phyloP scores from a whole-genome alignment of 2,329 filamentous ascomycete genomes.

The Aschersonia sp. region DNA sequence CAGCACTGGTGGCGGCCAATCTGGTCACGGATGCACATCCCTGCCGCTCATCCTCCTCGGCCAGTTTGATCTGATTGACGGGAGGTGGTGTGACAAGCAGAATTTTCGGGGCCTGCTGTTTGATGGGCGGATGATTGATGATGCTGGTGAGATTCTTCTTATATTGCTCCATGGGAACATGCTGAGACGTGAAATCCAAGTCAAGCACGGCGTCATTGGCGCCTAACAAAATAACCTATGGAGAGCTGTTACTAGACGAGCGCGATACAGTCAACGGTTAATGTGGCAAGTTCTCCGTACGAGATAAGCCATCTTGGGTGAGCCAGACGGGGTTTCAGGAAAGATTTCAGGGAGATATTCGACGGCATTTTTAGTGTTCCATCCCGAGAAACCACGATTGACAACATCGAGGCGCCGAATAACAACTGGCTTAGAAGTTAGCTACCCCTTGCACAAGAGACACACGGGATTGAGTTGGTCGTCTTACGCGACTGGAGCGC shows the following conservation, averaged over 20 bases:
- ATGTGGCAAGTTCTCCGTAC: constrained; percentile 25
- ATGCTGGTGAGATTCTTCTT: constrained; percentile 58
- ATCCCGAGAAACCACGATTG: constrained; percentile 78
- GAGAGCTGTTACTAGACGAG: too few relatives aligned
- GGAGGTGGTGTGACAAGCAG: constrained; percentile 74
- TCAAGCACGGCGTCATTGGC: constrained; percentile 77
- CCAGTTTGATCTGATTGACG: constrained; percentile 58
- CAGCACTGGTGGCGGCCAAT: constrained; percentile 31
- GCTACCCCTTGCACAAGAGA: constrained; percentile 26
- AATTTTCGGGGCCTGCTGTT: constrained; percentile 55
- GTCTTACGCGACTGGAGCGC: constrained; percentile 52
- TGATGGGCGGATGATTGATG: constrained; percentile 54
- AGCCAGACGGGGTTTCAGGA: constrained; percentile 42
- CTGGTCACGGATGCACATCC: constrained; percentile 29
- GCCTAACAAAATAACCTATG: constrained; percentile 64
- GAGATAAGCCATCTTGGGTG: constrained; percentile 50
- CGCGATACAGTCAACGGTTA: too few relatives aligned
- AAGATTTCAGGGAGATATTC: constrained; percentile 56
- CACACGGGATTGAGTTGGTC: background rate
- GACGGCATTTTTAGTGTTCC: constrained; percentile 65
- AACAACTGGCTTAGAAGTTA: constrained; percentile 23
- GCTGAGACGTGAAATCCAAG: constrained; percentile 48
- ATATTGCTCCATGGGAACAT: constrained; percentile 65
- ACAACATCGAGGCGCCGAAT: constrained; percentile 69
- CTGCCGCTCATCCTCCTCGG: constrained; percentile 28